phyloP scores from a whole-genome alignment of 768 basidiomycete genomes.

The Suillus sp. region DNA sequence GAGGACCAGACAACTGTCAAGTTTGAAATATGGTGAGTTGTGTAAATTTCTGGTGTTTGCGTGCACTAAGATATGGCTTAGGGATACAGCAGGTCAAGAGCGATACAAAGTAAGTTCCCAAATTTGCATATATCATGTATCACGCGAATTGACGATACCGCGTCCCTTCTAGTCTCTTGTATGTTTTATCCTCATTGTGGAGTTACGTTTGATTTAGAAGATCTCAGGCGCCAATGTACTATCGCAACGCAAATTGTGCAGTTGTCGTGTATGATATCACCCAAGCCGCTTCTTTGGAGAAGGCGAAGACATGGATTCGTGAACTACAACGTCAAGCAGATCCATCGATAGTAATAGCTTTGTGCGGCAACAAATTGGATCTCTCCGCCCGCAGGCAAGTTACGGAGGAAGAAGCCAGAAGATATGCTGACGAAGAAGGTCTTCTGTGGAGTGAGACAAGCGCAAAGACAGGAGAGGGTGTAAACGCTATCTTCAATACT shows the following conservation, averaged over 20 bases:
- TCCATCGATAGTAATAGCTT: conserved; percentile 92
- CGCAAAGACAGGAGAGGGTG: conserved; percentile 87
- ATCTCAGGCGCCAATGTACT: conserved; percentile 89
- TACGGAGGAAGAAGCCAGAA: conserved; percentile 84
- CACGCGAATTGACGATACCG: not conserved
- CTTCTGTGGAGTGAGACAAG: conserved; percentile 92
- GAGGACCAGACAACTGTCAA: conserved; percentile 91
- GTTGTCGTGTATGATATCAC: conserved; percentile 98
- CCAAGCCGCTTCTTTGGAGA: conserved; percentile 86
- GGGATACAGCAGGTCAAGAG: conserved; percentile 97
- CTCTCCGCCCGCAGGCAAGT: conserved; percentile 84
- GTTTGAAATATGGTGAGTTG: conserved; percentile 92
- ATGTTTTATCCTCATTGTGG: conserved; percentile 26
- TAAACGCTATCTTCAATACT: conserved; percentile 81
- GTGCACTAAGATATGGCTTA: conserved; percentile 29
- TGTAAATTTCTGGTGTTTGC: conserved; percentile 12
- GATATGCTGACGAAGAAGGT: conserved; percentile 91
- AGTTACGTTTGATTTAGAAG: conserved; percentile 14
- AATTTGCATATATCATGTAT: conserved; percentile 7
- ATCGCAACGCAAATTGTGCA: conserved; percentile 91
- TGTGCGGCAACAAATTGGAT: conserved; percentile 96
- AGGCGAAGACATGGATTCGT: conserved; percentile 94
- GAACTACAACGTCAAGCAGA: conserved; percentile 98
- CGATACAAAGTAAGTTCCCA: conserved; percentile 73
- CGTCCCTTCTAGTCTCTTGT: conserved; percentile 44